Base-by-base conservation (phyloP, 192 early-diverging fungal species). In the Umbelopsis sp. region DNA sequence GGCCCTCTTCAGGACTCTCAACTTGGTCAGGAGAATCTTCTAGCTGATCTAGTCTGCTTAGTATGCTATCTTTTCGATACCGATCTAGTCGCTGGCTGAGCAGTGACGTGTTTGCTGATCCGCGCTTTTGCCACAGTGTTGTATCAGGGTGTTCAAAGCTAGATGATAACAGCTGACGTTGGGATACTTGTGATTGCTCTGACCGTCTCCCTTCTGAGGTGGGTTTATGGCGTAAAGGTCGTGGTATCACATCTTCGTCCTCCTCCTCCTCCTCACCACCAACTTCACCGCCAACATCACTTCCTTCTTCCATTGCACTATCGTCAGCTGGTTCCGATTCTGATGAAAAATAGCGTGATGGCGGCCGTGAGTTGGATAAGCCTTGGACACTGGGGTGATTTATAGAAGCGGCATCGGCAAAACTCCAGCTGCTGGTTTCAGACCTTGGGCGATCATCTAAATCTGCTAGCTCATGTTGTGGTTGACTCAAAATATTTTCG, bases 141-240 rank as follows among this genome's bases (percentile, higher is more conserved):
- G 55, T 61, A 61, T 61, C 18, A 35, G 55, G 55, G 4, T 61
- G 55, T 61, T 61, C 55, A n/a, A 61, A 61, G 35, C 30, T 61
- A 15, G 55, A 61, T 5, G 55, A 61, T 13, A 61, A 12, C 15
- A 61, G 33, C 1, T 61, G 27, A 16, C 30, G 55, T 5, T 21
- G 48, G 5, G 48, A 49, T 49, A 5, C 15, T 35, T 61, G 55
- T 12, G 55, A 61, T 37, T 61, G 55, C 13, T 61, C 55, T 37
- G 55, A 61, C 0, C 55, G 55, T 18, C 25, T 30, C 4, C 25
- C 15, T 12, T 61, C 33, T 7, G 27, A 2, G 30, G 21, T 12
- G 6, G 12, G 55, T 25, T 16, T 18, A 18, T 12, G 16, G 7
- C 27, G 55, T 3, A 61, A 16, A 35, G 55, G 33, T 11, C 33